Percentiles rank a stretch among this genome's conserved stretches.
Conservation (phyloP, 176 grass and related monocot species). For the Panicum miliaceum region DNA sequence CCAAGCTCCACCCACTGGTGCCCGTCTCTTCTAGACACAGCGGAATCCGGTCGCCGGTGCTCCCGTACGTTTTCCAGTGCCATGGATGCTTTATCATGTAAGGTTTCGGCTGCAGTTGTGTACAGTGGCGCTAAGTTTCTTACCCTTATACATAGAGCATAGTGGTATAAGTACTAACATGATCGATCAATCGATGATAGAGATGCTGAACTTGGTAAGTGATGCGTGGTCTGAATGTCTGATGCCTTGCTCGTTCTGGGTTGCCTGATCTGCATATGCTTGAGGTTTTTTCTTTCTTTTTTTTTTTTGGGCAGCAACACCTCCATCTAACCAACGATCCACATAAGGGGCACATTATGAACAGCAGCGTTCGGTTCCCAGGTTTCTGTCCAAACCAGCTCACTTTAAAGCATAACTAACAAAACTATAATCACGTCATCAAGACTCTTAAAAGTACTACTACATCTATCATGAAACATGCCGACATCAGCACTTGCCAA, state of each 20-base stretch:
- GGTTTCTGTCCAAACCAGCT: no score
- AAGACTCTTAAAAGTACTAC: no score
- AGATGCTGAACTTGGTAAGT: conserved; percentile 18
- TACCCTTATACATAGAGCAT: conserved; percentile 22
- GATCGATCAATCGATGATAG: neutral
- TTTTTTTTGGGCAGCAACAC: no score
- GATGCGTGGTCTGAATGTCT: neutral
- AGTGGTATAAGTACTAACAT: neutral
- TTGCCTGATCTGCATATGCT: neutral
- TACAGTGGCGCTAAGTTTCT: conserved; percentile 35
- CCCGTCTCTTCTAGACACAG: neutral
- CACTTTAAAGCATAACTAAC: no score
- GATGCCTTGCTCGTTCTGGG: neutral
- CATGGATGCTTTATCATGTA: neutral
- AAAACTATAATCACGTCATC: no score
- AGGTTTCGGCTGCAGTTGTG: conserved; percentile 21
- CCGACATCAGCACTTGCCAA: no score
- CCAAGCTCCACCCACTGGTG: conserved; percentile 16
- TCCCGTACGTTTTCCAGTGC: neutral
- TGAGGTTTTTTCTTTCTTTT: no score
- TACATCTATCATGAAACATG: no score
- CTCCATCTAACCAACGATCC: no score
- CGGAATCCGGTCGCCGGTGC: conserved; percentile 20
- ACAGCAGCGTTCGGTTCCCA: no score
- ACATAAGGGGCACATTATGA: no score